These are phyloP conservation scores for Pseudogymnoascus sp. DNA, from an alignment of 2,329 filamentous ascomycete genomes.

Conservation along the genomic window DNA sequence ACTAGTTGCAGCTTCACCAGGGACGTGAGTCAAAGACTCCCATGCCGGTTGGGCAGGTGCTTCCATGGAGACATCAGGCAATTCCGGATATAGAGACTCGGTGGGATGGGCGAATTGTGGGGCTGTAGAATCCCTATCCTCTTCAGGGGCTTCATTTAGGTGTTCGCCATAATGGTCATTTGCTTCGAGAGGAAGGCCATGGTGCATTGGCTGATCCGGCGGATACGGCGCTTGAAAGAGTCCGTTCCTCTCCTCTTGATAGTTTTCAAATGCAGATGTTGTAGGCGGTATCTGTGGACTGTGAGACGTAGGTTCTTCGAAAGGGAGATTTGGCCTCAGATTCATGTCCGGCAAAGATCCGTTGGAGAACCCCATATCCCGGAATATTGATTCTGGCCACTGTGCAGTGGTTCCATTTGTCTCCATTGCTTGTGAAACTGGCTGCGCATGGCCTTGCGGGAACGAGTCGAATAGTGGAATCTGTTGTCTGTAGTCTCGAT, in stretches of 20 bases:
- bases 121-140: background rate
- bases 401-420: background rate
- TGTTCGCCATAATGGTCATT: background rate
- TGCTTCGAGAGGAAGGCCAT: background rate
- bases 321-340: background rate
- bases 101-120: background rate
- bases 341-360: background rate
- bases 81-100: background rate
- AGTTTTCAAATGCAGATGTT: background rate
- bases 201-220: slow-evolving; percentile 1
- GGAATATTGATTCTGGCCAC: background rate
- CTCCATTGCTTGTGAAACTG: background rate
- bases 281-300: background rate
- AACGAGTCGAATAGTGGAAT: background rate
- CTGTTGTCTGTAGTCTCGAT: background rate
- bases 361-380: slow-evolving; percentile 3
- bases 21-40: background rate
- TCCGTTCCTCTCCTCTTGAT: background rate
- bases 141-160: background rate
- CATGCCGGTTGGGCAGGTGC: background rate
- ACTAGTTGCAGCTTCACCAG: background rate
- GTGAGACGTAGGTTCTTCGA: background rate
- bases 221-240: background rate
- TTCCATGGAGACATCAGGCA: slow-evolving; percentile 4
- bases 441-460: background rate